A percentile compares a stretch with the other conserved stretches of the same genome.
Evolutionary conservation across 1,284 basidiomycete genomes (phyloP).

Genomic region (Leccinum pachyderme): DNA sequence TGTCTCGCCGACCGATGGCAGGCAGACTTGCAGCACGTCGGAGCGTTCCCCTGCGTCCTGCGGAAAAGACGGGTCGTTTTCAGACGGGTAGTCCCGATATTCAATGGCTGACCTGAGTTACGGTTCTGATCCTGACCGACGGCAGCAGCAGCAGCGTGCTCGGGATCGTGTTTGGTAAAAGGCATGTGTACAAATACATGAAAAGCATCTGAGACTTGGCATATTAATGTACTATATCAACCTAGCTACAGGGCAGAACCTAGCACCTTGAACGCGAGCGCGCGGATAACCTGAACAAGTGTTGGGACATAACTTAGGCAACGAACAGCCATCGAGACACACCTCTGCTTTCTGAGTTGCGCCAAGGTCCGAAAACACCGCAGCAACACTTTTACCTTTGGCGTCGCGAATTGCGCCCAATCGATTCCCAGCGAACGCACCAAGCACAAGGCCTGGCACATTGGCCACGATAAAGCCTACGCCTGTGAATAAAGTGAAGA

Average conservation of each 20-base stretch:
- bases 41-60: slow-evolving; percentile 15
- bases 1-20: slow-evolving; percentile 9
- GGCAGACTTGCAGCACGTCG: slow-evolving; percentile 21
- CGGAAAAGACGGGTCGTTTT: slow-evolving; percentile 4
- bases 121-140: neutral
- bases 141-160: neutral
- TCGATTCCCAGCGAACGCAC: slow-evolving; percentile 81
- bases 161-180: neutral
- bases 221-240: neutral
- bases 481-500: slow-evolving; percentile 40
- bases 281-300: slow-evolving; percentile 72
- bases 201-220: neutral
- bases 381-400: slow-evolving; percentile 87
- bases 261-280: slow-evolving; percentile 86
- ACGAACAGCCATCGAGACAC: slow-evolving; percentile 1
- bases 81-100: slow-evolving; percentile 3
- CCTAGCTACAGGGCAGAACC: slow-evolving; percentile 53
- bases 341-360: slow-evolving; percentile 87
- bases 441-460: slow-evolving; percentile 76
- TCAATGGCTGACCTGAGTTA: slow-evolving; percentile 21
- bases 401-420: slow-evolving; percentile 88
- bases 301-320: slow-evolving; percentile 7
- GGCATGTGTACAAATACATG: neutral
- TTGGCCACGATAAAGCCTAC: slow-evolving; percentile 89
- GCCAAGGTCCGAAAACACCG: slow-evolving; percentile 84